Base-by-base conservation (phyloP, 176 grass and related monocot species). In the Microstegium vimineum region DNA sequence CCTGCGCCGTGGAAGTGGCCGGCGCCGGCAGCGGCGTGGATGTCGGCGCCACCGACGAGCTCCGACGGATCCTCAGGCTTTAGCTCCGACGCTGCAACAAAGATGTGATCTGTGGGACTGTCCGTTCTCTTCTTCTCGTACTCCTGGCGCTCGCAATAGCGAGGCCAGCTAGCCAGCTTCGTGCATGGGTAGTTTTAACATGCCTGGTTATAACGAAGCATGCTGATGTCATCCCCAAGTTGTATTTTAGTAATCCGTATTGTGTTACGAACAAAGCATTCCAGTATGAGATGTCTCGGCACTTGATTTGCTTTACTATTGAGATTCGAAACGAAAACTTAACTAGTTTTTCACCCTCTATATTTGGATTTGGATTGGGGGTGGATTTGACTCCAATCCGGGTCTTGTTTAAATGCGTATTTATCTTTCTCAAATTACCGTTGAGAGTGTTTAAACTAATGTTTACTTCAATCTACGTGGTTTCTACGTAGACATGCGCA, bases 11-110 rank as follows among this genome's bases (percentile, higher is more conserved):
- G 45, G 59, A 92, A 82, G 83, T 86, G 61, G 51, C 30, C 0
- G 82, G 71, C 25, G 82, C 33, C 0, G 69, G 47, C 3, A 66
- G 33, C 1, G 34, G 20, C 5, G 89, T 91, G 43, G 86, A 93
- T 42, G 89, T 69, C 66, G 83, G 90, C 45, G 91, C 94, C n/a
- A 97, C 94, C 26, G 82, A 91, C 72, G 88, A 89, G 68, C 90
- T 97, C 69, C 86, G 94, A 37, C 84, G 89, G 51, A 81, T 97
- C 38, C 88, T 97, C 33, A 75, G 87, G 40, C 86, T 95, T 33
- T 92, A 92, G 90, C 71, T 25, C 20, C 5, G 3, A 18, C 3
- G 4, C 14, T 5, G 13, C 61, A 33, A 10, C 31, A 36, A 36
- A 12, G 78, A 56, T 69, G 31, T 54, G 32, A 54, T 68, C 45